Evolutionary conservation across 257 asterid species (phyloP), one percentile per base, ranked within the genome.

Genomic region (Ilex aquifolium): DNA sequence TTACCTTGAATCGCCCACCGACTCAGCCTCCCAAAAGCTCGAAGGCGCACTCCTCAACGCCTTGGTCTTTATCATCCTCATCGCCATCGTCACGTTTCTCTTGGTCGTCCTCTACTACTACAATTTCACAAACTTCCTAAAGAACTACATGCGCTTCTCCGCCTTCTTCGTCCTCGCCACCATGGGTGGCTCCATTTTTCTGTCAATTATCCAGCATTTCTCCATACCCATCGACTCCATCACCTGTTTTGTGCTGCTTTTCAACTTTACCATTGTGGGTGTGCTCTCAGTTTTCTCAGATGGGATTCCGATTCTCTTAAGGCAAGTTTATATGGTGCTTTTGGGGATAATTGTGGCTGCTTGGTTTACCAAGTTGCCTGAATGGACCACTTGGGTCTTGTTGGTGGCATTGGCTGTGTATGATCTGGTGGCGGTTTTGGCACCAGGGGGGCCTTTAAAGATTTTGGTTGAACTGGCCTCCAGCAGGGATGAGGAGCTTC

Each of bases 371-470:
- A 83, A 84, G 30, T 68, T 92, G 79, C 99, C 99, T 0, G 99
- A 92, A 60, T 92, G 97, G 97, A 92, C 97, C 10, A 92, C 97
- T 3, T 92, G 99, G 99, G 79, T 75, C 69, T 85, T 87, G 77
- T 65, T 92, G 74, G 95, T 89, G 72, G 95, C 95, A 5, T 42
- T 92, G 80, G 97, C 97, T 9, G 56, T 92, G 77, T 92, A 92
- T 64, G 99, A 92, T 69, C 69, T 92, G 50, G 95, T 80, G 1
- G 95, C 99, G 0, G 99, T 92, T 31, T 74, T 92, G 73, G 95
- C 95, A 4, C 99, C 97, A 0, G 97, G 97, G 8, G 99, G 99
- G 48, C 99, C 99, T 1, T 77, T 92, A 81, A 89, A 89, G 77
- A 51, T 92, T 71, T 72, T 92, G 75, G 97, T 92, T 64, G 99